Evolutionary conservation across 768 basidiomycete species (phyloP), one percentile per base, ranked within the genome.

Genomic region (Podaxis carcinomalis): DNA sequence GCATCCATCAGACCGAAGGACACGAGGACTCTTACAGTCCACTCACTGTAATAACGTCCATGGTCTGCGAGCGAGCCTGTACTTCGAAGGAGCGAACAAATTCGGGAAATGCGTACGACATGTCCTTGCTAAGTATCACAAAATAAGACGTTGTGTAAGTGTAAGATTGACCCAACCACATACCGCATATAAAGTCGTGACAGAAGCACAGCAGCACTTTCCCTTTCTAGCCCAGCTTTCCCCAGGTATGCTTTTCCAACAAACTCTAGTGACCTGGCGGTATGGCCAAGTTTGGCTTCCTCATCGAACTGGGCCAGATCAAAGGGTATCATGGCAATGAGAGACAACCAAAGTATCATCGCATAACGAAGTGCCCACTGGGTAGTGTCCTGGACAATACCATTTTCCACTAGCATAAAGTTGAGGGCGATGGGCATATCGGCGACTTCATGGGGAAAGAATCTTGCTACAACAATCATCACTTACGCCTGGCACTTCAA

Each of bases 241-340:
- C 71, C 71, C 7, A 95, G 77, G 66, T 85, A 82, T 4, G 66
- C 66, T 66, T 82, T 89, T 0, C 83, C 89, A 2, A 86, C 69
- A 1, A 67, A 63, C 65, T 95, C 88, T 2, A 95, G 74, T 4
- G 70, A 70, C 16, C 67, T 65, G 0, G 86, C 84, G 1, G 90
- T 91, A 50, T 78, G 71, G 10, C 85, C 83, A 23, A 69, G 66
- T n/a, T 75, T 70, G 2, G 78, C 78, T 9, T 65, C 68, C 59
- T 89, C 87, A 67, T 94, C 93, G 57, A 97, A 93, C 66, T 93
- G 90, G 32, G 85, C 81, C 40, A 99, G 77, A 69, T 92, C 88
- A 72, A 99, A 99, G 0, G 97, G 97, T 16, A 98, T 88, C 77
- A 92, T 93, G 76, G 91, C 90, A 51, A 97, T 89, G 23, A 99